Conservation (phyloP, 352 stramenopile genomes). For the Phytophthora hibernalis region DNA sequence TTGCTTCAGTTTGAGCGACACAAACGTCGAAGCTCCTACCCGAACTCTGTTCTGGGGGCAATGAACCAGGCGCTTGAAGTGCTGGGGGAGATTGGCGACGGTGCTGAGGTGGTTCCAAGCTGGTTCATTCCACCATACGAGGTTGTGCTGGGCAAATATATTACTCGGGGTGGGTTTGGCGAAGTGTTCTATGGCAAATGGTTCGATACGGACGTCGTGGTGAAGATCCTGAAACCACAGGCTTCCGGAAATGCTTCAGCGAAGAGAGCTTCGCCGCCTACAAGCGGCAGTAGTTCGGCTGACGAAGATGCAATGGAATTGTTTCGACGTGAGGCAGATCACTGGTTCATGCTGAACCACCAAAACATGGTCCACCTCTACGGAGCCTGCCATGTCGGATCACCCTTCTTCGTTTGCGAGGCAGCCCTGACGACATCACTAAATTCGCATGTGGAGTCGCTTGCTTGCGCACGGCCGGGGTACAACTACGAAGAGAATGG, state of each 20-base stretch:
- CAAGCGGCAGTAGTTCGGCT: slow-evolving; percentile 5
- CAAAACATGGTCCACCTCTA: slow-evolving; percentile 45
- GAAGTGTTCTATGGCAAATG: slow-evolving; percentile 39
- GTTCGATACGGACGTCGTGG: slow-evolving; percentile 39
- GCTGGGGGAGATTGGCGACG: slow-evolving; percentile 11
- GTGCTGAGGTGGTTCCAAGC: slow-evolving; percentile 23
- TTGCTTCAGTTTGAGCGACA: slow-evolving; percentile 37
- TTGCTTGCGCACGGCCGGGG: slow-evolving; percentile 9
- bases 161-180: slow-evolving; percentile 29
- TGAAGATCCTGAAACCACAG: slow-evolving; percentile 34
- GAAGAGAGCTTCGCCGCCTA: slow-evolving; percentile 12
- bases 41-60: slow-evolving; percentile 25
- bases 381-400: slow-evolving; percentile 39
- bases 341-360: slow-evolving; percentile 45
- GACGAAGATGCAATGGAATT: slow-evolving; percentile 28
- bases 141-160: slow-evolving; percentile 23
- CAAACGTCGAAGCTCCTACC: slow-evolving; percentile 34
- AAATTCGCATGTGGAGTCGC: slow-evolving; percentile 22
- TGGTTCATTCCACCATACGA: slow-evolving; percentile 45
- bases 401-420: slow-evolving; percentile 42
- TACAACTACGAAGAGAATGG: slow-evolving; percentile 29
- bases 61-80: slow-evolving; percentile 22
- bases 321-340: slow-evolving; percentile 37
- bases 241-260: neutral
- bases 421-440: slow-evolving; percentile 28